Evolutionary conservation across 139 green algal species (phyloP), one percentile per base, ranked within the genome.

Genomic region (Spirogloea muscicola): DNA sequence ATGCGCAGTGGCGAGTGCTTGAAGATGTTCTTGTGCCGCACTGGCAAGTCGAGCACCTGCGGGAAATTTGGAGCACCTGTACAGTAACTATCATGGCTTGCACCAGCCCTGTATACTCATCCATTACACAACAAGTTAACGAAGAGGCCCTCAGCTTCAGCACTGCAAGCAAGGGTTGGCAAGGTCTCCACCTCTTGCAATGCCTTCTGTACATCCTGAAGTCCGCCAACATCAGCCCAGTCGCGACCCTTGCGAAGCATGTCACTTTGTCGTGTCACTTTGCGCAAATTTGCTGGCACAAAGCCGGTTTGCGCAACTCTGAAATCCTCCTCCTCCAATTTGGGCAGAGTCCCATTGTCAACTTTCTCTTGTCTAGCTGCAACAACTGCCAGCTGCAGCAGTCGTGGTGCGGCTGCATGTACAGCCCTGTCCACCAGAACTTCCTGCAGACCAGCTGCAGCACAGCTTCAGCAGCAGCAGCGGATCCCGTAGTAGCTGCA

Each of bases 1-100:
- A 96, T 85, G 7, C 93, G 86, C 65, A 98, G 81, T 1, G 92
- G 91, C 1, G 89, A 88, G 33, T 49, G 49, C 33, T 79, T 74
- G 25, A 91, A 79, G 34, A 92, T 73, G 2, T 72, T 34, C 1
- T 85, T 51, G 55, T 87, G 84, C 59, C 81, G 85, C 9, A 86
- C 64, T 13, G 92, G 91, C 69, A 96, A 77, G 68, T 89, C 77
- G 58, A 97, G 82, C 3, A 84, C 81, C 76, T 97, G 92, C 18
- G 84, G 68, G 72, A 97, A 82, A 13, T 85, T 86, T 2, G n/a
- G n/a, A n/a, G n/a, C n/a, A n/a, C n/a, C n/a, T n/a, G n/a, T n/a
- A n/a, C n/a, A n/a, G n/a, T n/a, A n/a, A n/a, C n/a, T n/a, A n/a
- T n/a, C n/a, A n/a, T n/a, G n/a, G n/a, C n/a, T n/a, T n/a, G n/a